Percentiles rank a stretch among this genome's conserved stretches.
These are phyloP conservation scores for Kodamaea plutei DNA, from an alignment of 1,139 yeast genomes.

Conservation along the genomic window DNA sequence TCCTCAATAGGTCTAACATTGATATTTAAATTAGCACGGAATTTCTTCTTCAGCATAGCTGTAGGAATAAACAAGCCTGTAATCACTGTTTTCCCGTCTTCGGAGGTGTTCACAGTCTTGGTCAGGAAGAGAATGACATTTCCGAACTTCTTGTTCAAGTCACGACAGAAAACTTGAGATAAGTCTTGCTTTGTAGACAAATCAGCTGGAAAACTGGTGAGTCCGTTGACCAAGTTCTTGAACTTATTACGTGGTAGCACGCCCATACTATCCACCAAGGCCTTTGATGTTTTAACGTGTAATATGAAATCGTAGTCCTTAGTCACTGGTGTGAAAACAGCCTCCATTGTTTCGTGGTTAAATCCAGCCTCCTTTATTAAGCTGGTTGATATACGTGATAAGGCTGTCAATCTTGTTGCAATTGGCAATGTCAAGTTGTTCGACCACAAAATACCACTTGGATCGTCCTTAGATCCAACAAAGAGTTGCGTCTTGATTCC, in stretches of 20 bases:
- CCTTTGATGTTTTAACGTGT: conserved; percentile 42
- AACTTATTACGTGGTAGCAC: conserved; percentile 51
- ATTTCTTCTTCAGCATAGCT: conserved; percentile 52
- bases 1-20: conserved; percentile 63
- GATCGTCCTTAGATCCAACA: conserved; percentile 77
- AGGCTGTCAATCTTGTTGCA: conserved; percentile 82
- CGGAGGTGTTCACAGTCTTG: conserved; percentile 45
- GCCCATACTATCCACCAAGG: conserved; percentile 49
- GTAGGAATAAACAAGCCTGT: conserved; percentile 80
- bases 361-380: conserved; percentile 38
- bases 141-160: conserved; percentile 52
- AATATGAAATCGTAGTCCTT: conserved; percentile 81
- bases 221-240: conserved; percentile 56
- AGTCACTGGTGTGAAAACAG: conserved; percentile 75
- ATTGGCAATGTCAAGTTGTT: conserved; percentile 67
- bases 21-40: conserved; percentile 76
- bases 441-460: conserved; percentile 82
- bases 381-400: conserved; percentile 70
- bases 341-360: conserved; percentile 43
- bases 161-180: conserved; percentile 48
- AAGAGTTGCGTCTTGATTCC: conserved; percentile 77
- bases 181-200: conserved; percentile 50
- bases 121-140: conserved; percentile 60
- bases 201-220: conserved; percentile 44
- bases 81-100: conserved; percentile 54